phyloP scores from a whole-genome alignment of 306 rosid species.

The Prunus mira region DNA sequence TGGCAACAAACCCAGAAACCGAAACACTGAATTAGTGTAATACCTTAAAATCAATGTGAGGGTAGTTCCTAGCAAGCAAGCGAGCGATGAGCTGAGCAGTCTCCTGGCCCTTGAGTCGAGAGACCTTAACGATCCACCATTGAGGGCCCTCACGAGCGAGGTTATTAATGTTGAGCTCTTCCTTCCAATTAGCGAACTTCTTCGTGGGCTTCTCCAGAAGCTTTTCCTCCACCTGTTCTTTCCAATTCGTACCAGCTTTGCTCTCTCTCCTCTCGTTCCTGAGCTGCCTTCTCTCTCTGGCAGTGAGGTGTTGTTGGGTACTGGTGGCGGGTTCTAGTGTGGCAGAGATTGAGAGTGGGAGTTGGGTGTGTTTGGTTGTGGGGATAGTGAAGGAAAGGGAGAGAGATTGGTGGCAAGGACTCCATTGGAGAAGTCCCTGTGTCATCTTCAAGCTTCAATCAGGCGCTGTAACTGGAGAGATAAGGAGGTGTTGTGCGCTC shows the following conservation, averaged over 20 bases:
- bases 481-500: not conserved
- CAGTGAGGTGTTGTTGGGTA: conserved; percentile 40
- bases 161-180: conserved; percentile 68
- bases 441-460: conserved; percentile 35
- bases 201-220: conserved; percentile 72
- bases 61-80: conserved; percentile 53
- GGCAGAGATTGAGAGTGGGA: conserved; percentile 44
- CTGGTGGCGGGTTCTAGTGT: conserved; percentile 31
- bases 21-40: not conserved
- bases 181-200: conserved; percentile 57
- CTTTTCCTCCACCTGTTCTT: conserved; percentile 70
- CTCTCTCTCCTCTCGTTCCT: conserved; percentile 72
- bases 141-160: conserved; percentile 73
- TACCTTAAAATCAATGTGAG: conserved; percentile 63
- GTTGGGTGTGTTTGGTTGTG: conserved; percentile 17
- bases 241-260: conserved; percentile 56
- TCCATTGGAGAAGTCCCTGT: conserved; percentile 49
- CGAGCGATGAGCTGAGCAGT: conserved; percentile 65
- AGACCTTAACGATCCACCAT: conserved; percentile 73
- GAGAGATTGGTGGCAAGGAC: conserved; percentile 35
- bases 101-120: conserved; percentile 52
- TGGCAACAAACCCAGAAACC: conserved; percentile 2
- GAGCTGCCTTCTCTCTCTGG: conserved; percentile 61
- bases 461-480: not conserved
- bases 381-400: conserved; percentile 28